A percentile compares a stretch with the other conserved stretches of the same genome.
These are phyloP conservation scores for Fusarium succisae DNA, from an alignment of 2,329 filamentous ascomycete genomes.

Conservation along the genomic window DNA sequence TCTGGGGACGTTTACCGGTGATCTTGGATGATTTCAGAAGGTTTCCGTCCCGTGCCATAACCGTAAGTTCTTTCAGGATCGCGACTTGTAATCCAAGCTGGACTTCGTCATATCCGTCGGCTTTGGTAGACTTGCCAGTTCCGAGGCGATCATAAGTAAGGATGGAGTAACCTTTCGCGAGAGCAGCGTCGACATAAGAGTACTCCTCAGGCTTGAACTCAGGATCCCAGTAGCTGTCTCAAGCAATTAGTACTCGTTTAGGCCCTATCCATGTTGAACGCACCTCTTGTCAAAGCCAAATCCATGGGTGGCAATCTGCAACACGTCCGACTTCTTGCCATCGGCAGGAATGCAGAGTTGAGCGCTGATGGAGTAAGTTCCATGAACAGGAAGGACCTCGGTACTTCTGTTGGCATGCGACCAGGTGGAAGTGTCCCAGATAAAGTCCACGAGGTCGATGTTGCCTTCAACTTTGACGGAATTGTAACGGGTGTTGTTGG, in stretches of 20 bases:
- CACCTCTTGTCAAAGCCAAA: too few species aligned
- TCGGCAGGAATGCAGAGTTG: not conserved
- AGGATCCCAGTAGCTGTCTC: not conserved
- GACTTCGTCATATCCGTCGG: not conserved
- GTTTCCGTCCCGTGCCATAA: not conserved
- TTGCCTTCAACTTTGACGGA: not conserved
- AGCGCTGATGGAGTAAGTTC: not conserved
- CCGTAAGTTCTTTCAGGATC: not conserved
- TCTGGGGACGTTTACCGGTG: rapidly evolving
- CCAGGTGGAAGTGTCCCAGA: not conserved
- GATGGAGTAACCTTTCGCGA: not conserved
- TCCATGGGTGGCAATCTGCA: not conserved
- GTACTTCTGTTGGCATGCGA: not conserved
- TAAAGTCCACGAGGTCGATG: not conserved
- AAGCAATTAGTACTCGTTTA: too few species aligned
- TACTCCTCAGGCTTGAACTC: not conserved
- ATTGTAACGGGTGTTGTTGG: not conserved
- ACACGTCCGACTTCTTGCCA: not conserved
- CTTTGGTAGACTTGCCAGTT: not conserved
- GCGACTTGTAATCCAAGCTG: not conserved
- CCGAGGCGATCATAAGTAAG: not conserved
- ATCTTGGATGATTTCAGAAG: not conserved
- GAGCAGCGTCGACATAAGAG: not conserved
- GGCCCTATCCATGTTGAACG: too few species aligned
- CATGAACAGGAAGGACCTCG: rapidly evolving